These are phyloP conservation scores for Scheffersomyces amazonensis DNA, from an alignment of 805 yeast genomes.

Conservation along the genomic window DNA sequence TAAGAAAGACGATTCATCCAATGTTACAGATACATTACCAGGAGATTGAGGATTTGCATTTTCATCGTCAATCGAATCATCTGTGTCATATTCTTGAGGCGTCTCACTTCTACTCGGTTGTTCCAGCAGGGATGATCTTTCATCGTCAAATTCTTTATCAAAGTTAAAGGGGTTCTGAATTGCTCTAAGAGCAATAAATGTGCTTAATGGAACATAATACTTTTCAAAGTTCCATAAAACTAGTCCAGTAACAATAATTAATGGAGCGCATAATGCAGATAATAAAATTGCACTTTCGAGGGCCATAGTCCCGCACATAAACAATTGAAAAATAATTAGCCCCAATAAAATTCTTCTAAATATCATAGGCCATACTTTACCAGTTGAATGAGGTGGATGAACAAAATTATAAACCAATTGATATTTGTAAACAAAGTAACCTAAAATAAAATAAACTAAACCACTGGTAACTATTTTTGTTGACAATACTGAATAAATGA, in stretches of 20 bases:
- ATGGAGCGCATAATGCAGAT: slow-evolving; percentile 48
- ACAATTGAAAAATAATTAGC: slow-evolving; percentile 52
- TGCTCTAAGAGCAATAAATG: slow-evolving; percentile 58
- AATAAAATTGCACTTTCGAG: slow-evolving; percentile 54
- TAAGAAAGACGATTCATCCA: slow-evolving; percentile 20
- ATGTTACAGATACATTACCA: slow-evolving; percentile 4
- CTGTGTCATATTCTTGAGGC: slow-evolving; percentile 1
- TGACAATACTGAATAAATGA: slow-evolving; percentile 59
- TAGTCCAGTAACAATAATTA: slow-evolving; percentile 43
- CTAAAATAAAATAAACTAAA: slow-evolving; percentile 51
- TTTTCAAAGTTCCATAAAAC: slow-evolving; percentile 51
- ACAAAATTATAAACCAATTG: slow-evolving; percentile 60
- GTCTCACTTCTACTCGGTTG: slow-evolving; percentile 3
- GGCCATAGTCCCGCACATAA: slow-evolving; percentile 63
- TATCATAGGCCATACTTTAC: slow-evolving; percentile 65
- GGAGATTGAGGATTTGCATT: slow-evolving; percentile 6
- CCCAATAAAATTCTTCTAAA: slow-evolving; percentile 56
- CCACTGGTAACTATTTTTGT: slow-evolving; percentile 61
- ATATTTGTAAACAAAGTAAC: slow-evolving; percentile 59
- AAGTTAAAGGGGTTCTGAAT: slow-evolving; percentile 43
- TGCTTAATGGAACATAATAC: slow-evolving; percentile 51
- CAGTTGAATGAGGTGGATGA: slow-evolving; percentile 65
- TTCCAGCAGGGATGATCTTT: slow-evolving; percentile 10
- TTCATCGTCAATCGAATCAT: slow-evolving; percentile 8
- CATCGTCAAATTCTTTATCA: slow-evolving; percentile 42